A percentile compares a stretch with the other conserved stretches of the same genome.
These are phyloP conservation scores for Sparassis latifolia DNA, from an alignment of 1,284 basidiomycete genomes.

Conservation along the genomic window DNA sequence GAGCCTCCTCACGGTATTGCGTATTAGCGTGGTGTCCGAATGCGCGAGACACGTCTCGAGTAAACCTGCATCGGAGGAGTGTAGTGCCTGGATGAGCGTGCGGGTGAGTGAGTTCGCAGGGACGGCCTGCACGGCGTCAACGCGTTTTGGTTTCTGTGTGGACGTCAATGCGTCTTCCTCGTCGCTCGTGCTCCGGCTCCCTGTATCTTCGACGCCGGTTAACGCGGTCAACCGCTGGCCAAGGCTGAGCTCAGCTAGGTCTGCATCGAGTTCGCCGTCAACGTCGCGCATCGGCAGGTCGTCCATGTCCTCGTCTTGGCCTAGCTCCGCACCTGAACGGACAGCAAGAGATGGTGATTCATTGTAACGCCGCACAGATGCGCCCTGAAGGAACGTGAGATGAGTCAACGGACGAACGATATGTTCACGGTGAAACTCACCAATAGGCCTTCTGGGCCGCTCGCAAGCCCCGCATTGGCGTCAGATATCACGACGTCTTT, in stretches of 20 bases:
- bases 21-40: constrained; percentile 76
- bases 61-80: constrained; percentile 87
- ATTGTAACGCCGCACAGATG: constrained; percentile 53
- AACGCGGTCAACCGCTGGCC: constrained; percentile 81
- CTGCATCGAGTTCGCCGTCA: constrained; percentile 72
- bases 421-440: constrained; percentile 8
- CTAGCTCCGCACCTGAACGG: constrained; percentile 56
- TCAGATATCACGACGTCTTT: constrained; percentile 44
- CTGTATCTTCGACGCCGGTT: constrained; percentile 36
- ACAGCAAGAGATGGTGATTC: constrained; percentile 58
- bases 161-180: constrained; percentile 24
- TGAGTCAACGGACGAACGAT: background rate
- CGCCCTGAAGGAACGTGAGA: constrained; percentile 23
- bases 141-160: constrained; percentile 27
- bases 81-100: constrained; percentile 93
- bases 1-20: constrained; percentile 83
- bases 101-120: constrained; percentile 89
- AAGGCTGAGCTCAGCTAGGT: constrained; percentile 84
- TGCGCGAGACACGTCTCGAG: constrained; percentile 88
- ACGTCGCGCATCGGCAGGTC: constrained; percentile 42
- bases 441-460: constrained; percentile 12
- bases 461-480: constrained; percentile 37
- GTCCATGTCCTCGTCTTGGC: constrained; percentile 52
- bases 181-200: constrained; percentile 39
- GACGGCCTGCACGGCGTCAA: constrained; percentile 40